Evolutionary conservation across 1,284 basidiomycete genomes (phyloP), one percentile per base, ranked within the genome.

Genomic region (Rhodotorula sp.): DNA sequence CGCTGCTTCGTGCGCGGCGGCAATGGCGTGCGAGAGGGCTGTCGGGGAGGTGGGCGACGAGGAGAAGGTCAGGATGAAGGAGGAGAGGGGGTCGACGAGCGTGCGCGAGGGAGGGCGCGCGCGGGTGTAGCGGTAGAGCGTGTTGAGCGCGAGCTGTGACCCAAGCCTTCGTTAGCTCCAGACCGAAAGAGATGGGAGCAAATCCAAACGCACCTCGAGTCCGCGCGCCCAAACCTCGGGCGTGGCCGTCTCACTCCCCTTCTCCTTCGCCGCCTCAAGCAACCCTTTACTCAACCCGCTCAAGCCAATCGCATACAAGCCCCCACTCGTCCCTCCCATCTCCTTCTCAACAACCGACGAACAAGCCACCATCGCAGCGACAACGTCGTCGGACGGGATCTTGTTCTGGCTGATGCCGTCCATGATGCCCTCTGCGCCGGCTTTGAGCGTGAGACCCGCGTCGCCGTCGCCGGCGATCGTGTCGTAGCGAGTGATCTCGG

Each of bases 281-380:
- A 95, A 82, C 17, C 88, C 89, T 79, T 91, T 89, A 2, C 92
- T 91, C 59, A 95, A 85, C 4, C 86, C 89, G 24, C 89, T 90
- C 83, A 92, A 90, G 82, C 90, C 94, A 73, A 95, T 95, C 15
- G 91, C 92, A 55, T 94, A 96, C 36, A 96, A 81, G 2, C 92
- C 94, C 10, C 93, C 94, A 70, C 88, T 90, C 9, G 93, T 96
- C 27, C 94, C 94, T 44, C 91, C 94, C 93, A 96, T 96, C 62
- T 86, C 84, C 75, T 90, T 88, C 81, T 94, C 91, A 6, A 82
- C 88, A 32, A 89, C 86, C 72, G 87, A 85, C 3, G 91, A 86
- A 66, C 94, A 86, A 8, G 84, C 82, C 49, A 91, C 86, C 66
- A 92, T 82, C 57, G 85, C 84, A 54, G 83, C 82, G 48, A 89